These are phyloP conservation scores for Talaromyces sp. DNA, from an alignment of 2,329 filamentous ascomycete species.

Conservation along the genomic window DNA sequence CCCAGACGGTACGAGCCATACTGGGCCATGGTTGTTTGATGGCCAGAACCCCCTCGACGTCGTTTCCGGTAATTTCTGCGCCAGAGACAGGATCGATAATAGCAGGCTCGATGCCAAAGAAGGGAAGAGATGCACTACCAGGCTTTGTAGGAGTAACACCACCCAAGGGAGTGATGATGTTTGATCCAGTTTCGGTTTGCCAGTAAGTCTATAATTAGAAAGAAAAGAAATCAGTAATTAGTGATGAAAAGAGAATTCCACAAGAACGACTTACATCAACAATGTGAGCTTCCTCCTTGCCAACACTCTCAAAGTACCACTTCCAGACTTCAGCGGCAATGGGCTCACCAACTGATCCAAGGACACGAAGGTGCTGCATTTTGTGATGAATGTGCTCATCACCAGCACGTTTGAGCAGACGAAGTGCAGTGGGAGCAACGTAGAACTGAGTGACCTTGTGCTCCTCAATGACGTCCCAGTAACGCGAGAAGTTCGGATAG, in stretches of 20 bases:
- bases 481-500: constrained; percentile 95
- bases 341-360: constrained; percentile 94
- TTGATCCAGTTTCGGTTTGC: constrained; percentile 97
- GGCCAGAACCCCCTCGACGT: constrained; percentile 92
- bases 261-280: constrained; percentile 68
- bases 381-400: constrained; percentile 84
- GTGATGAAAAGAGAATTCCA: not conserved
- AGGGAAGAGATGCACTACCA: constrained; percentile 88
- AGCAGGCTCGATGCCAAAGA: constrained; percentile 96
- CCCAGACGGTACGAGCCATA: constrained; percentile 97
- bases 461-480: constrained; percentile 97
- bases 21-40: constrained; percentile 99
- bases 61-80: constrained; percentile 87
- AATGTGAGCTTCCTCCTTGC: constrained; percentile 87
- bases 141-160: constrained; percentile 96
- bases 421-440: constrained; percentile 88
- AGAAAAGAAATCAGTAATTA: not conserved
- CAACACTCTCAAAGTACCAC: constrained; percentile 96
- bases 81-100: constrained; percentile 96
- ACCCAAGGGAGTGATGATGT: constrained; percentile 89
- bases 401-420: constrained; percentile 90
- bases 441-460: constrained; percentile 97
- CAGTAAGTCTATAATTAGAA: constrained; percentile 73
- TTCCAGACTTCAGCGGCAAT: constrained; percentile 99
- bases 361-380: constrained; percentile 82